Percentiles rank a stretch among this genome's conserved stretches.
Conservation (phyloP, 2,329 filamentous ascomycete species). For the Penicillium freii region DNA sequence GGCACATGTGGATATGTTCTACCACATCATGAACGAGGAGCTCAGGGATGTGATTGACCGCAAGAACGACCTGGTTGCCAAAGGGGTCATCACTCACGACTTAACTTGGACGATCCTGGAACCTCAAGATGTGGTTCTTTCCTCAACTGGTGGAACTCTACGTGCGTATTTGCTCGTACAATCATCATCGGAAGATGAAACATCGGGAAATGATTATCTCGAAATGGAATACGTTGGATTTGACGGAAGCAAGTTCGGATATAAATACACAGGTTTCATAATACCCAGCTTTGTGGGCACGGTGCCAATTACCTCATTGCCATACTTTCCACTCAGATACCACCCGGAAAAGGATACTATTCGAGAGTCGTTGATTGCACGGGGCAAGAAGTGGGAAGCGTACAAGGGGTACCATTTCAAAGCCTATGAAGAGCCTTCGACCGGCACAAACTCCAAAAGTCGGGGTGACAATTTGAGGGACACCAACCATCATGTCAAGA, state of each 20-base stretch:
- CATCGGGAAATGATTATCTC: neutral
- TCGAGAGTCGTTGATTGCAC: conserved; percentile 41
- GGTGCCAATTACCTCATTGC: conserved; percentile 41
- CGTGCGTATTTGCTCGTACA: conserved; percentile 14
- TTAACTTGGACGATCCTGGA: conserved; percentile 45
- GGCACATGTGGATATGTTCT: conserved; percentile 50
- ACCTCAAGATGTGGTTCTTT: conserved; percentile 25
- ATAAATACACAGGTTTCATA: neutral
- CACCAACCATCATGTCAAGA: conserved; percentile 38
- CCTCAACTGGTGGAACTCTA: neutral
- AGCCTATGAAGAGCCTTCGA: conserved; percentile 48
- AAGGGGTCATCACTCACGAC: conserved; percentile 54
- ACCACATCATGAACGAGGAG: conserved; percentile 51
- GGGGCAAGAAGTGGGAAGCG: conserved; percentile 48
- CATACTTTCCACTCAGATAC: conserved; percentile 46
- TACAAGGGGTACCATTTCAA: conserved; percentile 52
- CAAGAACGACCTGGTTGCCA: conserved; percentile 52
- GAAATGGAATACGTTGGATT: conserved; percentile 19
- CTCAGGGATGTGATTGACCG: conserved; percentile 52
- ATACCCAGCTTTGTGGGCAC: conserved; percentile 36
- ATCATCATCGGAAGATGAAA: neutral
- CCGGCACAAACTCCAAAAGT: conserved; percentile 29
- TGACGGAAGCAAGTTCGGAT: conserved; percentile 23
- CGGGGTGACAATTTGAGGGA: conserved; percentile 13
- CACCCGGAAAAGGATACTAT: conserved; percentile 44